Evolutionary conservation across 768 basidiomycete species (phyloP).

Genomic region (Gyrodon lividus): DNA sequence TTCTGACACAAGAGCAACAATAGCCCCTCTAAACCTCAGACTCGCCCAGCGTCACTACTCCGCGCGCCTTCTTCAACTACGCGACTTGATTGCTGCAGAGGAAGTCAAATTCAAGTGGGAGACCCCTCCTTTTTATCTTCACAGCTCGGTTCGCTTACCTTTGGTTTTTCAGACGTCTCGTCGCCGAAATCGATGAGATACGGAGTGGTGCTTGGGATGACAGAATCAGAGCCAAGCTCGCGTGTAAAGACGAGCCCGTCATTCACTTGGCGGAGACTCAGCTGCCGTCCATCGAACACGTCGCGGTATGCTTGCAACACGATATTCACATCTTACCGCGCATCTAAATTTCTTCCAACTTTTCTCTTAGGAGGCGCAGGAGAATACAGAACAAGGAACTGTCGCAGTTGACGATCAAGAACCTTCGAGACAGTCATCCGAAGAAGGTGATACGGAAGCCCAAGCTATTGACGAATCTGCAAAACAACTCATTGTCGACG

Average conservation of each 20-base stretch:
- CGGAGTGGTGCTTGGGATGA: constrained; percentile 65
- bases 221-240: constrained; percentile 40
- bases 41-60: constrained; percentile 78
- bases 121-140: background rate
- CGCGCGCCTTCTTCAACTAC: constrained; percentile 68
- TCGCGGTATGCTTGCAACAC: constrained; percentile 10
- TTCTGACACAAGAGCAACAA: constrained; percentile 5
- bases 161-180: constrained; percentile 47
- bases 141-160: background rate
- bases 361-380: constrained; percentile 12
- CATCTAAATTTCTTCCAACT: background rate
- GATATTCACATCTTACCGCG: background rate
- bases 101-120: constrained; percentile 78
- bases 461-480: constrained; percentile 1
- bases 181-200: constrained; percentile 76
- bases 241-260: constrained; percentile 6
- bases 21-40: constrained; percentile 63
- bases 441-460: constrained; percentile 3
- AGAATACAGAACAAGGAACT: constrained; percentile 4
- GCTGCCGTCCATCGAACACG: background rate
- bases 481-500: constrained; percentile 2
- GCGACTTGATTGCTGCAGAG: constrained; percentile 65
- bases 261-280: constrained; percentile 2
- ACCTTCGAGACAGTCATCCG: background rate
- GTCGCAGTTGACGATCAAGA: constrained; percentile 1